Conservation (phyloP, 345 rosid species). For the Linum trigynum region DNA sequence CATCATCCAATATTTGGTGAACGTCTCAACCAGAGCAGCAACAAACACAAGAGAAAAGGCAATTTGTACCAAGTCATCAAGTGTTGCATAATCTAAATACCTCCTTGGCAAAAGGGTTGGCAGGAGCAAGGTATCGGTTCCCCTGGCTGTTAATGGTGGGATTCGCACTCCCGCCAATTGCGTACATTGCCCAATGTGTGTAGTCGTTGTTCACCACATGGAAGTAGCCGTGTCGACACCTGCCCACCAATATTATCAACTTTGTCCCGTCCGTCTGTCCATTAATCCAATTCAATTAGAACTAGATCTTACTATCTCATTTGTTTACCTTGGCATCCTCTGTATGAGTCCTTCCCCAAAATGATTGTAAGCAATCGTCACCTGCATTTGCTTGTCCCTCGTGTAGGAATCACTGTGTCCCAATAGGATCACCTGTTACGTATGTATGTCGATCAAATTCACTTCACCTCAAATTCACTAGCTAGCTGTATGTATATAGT, state of each 20-base stretch:
- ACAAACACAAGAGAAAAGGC: background rate
- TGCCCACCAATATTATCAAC: background rate
- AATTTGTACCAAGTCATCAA: background rate
- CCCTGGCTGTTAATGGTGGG: slow-evolving; percentile 6
- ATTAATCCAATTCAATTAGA: background rate
- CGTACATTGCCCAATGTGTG: slow-evolving; percentile 5
- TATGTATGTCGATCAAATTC: background rate
- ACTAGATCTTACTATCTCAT: background rate
- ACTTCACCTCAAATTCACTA: no score
- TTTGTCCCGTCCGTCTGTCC: background rate
- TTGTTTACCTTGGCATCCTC: background rate
- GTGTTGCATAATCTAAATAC: background rate
- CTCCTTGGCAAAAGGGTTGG: slow-evolving; percentile 3
- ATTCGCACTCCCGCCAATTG: background rate
- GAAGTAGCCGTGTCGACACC: slow-evolving; percentile 5
- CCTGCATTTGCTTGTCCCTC: slow-evolving; percentile 6
- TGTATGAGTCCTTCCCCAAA: slow-evolving; percentile 3
- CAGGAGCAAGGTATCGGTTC: slow-evolving; percentile 3
- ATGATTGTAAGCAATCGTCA: background rate
- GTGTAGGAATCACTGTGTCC: slow-evolving; percentile 3
- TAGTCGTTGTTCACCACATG: slow-evolving; percentile 7
- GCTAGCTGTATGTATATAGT: no score
- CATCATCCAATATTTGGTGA: no score
- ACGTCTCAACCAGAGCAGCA: background rate
- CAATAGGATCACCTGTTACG: background rate